Percentiles rank a stretch among this genome's conserved stretches.
Evolutionary conservation across 805 yeast genomes (phyloP).

Genomic region (Groenewaldozyma tartarivorans): DNA sequence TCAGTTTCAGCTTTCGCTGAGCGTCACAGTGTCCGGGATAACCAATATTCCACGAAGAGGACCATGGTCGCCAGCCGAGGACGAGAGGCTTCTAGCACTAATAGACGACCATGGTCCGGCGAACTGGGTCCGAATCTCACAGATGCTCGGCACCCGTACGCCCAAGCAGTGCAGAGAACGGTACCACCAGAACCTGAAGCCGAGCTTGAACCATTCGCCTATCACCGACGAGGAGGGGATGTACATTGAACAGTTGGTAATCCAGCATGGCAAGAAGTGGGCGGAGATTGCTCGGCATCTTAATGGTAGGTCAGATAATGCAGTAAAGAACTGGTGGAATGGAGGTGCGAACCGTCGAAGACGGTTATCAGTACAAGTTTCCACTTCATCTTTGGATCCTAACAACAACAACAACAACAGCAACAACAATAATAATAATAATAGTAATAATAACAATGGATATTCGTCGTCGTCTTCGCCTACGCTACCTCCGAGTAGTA

Average conservation of each 20-base stretch:
- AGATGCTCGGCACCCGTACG: conserved; percentile 61
- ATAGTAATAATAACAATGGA: neutral
- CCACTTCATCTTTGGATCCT: neutral
- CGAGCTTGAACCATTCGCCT: conserved; percentile 70
- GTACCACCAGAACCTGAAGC: conserved; percentile 85
- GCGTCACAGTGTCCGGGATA: neutral
- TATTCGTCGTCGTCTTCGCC: neutral
- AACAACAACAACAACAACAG: conserved; percentile 4
- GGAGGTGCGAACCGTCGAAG: conserved; percentile 84
- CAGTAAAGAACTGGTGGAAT: conserved; percentile 94
- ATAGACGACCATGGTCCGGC: conserved; percentile 67
- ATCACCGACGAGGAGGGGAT: conserved; percentile 79
- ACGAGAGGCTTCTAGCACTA: conserved; percentile 57
- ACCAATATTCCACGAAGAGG: conserved; percentile 41
- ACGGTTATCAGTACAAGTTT: conserved; percentile 18
- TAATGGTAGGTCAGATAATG: conserved; percentile 82
- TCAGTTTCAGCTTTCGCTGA: no score
- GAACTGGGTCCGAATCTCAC: conserved; percentile 83
- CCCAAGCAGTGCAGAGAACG: conserved; percentile 91
- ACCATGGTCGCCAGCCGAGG: conserved; percentile 88
- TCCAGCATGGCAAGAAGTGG: conserved; percentile 79
- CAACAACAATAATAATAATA: conserved; percentile 5
- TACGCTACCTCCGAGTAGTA: neutral
- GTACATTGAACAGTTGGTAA: conserved; percentile 69
- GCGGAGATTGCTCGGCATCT: conserved; percentile 86